phyloP scores from a whole-genome alignment of 306 rosid genomes.

The Alnus glutinosa region DNA sequence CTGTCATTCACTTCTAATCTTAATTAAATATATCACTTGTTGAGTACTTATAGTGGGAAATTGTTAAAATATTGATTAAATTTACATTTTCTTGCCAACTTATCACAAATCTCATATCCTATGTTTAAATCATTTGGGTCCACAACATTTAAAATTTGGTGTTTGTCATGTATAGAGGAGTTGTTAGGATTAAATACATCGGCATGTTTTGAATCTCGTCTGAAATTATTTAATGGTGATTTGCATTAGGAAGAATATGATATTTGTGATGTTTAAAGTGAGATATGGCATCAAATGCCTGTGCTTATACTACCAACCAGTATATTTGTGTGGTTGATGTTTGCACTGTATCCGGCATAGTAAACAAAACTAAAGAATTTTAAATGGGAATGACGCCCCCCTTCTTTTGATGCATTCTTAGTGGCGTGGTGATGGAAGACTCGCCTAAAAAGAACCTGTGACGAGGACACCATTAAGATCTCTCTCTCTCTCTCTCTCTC shows the following conservation, averaged over 20 bases:
- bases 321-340: conserved; percentile 36
- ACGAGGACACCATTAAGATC: conserved; percentile 55
- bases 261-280: conserved; percentile 38
- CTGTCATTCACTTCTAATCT: no score
- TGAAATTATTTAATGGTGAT: neutral
- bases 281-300: conserved; percentile 48
- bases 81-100: no score
- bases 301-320: conserved; percentile 36
- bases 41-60: neutral
- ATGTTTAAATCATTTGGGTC: no score
- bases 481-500: conserved; percentile 39
- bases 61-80: neutral
- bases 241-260: neutral
- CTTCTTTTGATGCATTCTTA: conserved; percentile 15
- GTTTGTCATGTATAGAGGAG: neutral
- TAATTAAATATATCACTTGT: neutral
- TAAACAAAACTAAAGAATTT: conserved; percentile 6
- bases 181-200: neutral
- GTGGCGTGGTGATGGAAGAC: conserved; percentile 21
- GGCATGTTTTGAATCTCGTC: neutral
- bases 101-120: no score
- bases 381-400: conserved; percentile 21
- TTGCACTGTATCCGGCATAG: conserved; percentile 4
- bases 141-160: neutral
- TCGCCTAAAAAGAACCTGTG: conserved; percentile 29